Evolutionary conservation across 345 rosid species (phyloP).

Genomic region (Dimocarpus longan): DNA sequence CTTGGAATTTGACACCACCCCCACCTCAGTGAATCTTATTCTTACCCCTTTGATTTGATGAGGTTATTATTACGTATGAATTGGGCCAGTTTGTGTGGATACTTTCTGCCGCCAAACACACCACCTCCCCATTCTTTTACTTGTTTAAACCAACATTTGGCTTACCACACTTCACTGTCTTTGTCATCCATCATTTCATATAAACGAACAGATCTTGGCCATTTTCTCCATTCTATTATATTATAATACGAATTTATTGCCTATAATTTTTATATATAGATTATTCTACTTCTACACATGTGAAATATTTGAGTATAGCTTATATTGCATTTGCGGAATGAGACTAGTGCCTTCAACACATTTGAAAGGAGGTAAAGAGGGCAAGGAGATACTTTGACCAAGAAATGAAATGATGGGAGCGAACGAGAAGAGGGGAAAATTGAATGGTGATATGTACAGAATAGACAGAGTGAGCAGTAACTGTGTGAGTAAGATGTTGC

Average conservation of each 20-base stretch:
- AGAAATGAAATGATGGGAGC: slow-evolving; percentile 22
- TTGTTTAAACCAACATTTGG: slow-evolving; percentile 13
- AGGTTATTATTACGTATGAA: slow-evolving; percentile 33
- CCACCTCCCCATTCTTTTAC: slow-evolving; percentile 3
- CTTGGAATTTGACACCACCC: slow-evolving; percentile 36
- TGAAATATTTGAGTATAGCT: no score
- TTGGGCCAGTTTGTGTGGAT: slow-evolving; percentile 13
- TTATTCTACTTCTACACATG: no score
- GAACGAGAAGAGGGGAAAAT: slow-evolving; percentile 12
- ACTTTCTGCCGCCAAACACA: slow-evolving; percentile 39
- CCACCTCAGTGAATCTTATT: slow-evolving; percentile 50
- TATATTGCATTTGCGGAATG: no score
- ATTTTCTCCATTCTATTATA: background rate
- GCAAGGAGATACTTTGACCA: slow-evolving; percentile 23
- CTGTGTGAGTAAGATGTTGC: slow-evolving; percentile 15
- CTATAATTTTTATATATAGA: no score
- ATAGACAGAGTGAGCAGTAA: slow-evolving; percentile 2
- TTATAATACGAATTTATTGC: no score
- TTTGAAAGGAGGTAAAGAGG: no score
- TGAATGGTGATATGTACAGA: slow-evolving; percentile 15
- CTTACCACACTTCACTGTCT: background rate
- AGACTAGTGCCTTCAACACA: no score
- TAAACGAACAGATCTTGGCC: background rate
- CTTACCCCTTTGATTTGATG: slow-evolving; percentile 36
- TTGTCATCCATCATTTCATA: background rate